Percentiles rank a stretch among this genome's conserved stretches.
Evolutionary conservation across 129 eudicot species (phyloP).

Genomic region (Escallonia herrerae): DNA sequence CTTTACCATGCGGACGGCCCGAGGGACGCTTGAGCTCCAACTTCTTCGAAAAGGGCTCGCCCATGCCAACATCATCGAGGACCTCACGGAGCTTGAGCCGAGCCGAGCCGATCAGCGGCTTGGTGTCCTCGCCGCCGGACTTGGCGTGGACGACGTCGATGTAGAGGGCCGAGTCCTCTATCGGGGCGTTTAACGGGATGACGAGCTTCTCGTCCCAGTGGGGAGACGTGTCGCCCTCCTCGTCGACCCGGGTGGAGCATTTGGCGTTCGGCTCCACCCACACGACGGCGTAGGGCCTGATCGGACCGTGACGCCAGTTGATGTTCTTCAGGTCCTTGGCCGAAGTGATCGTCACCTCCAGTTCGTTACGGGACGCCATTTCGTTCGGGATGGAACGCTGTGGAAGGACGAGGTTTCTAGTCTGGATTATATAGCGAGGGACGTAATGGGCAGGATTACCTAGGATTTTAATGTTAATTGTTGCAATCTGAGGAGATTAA

Average conservation of each 20-base stretch:
- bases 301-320: conserved; percentile 82
- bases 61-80: conserved; percentile 55
- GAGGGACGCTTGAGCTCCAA: conserved; percentile 79
- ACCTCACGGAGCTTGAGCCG: conserved; percentile 46
- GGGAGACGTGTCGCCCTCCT: conserved; percentile 59
- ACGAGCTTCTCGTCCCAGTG: conserved; percentile 53
- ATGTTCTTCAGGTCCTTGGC: conserved; percentile 83
- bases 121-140: conserved; percentile 48
- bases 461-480: too few species aligned
- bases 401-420: too few species aligned
- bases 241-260: conserved; percentile 52
- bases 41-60: conserved; percentile 12
- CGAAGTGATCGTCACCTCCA: conserved; percentile 49
- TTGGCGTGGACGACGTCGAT: conserved; percentile 74
- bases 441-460: too few species aligned
- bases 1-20: conserved; percentile 80
- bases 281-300: conserved; percentile 76
- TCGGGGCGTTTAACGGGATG: conserved; percentile 49
- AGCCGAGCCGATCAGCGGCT: conserved; percentile 90
- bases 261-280: conserved; percentile 76
- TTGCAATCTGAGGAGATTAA: too few species aligned
- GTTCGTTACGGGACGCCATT: conserved; percentile 65
- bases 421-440: too few species aligned
- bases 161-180: conserved; percentile 60
- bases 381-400: too few species aligned